Conservation (phyloP, 1,139 yeast species). For the Geotrichum bryndzae region DNA sequence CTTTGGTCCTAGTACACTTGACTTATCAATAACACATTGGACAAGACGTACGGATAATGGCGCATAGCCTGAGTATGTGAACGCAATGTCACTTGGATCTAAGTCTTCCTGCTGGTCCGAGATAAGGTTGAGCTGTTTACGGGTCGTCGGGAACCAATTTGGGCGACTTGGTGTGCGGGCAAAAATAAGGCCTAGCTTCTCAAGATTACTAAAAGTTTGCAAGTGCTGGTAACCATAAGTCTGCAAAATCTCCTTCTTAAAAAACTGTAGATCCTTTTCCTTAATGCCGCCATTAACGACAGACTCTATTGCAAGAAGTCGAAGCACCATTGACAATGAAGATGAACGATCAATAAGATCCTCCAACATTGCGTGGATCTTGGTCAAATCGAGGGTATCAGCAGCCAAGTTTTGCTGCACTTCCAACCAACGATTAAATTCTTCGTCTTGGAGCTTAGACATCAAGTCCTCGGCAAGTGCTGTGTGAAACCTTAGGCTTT, state of each 20-base stretch:
- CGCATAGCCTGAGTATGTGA: constrained; percentile 43
- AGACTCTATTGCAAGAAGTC: constrained; percentile 50
- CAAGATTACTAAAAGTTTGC: constrained; percentile 37
- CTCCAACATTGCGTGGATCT: constrained; percentile 45
- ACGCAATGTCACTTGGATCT: constrained; percentile 33
- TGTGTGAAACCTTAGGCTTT: constrained; percentile 68
- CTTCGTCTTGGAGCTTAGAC: constrained; percentile 44
- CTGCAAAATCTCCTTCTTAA: constrained; percentile 48
- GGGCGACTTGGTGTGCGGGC: constrained; percentile 34
- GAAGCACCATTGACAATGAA: constrained; percentile 40
- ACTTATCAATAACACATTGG: constrained; percentile 37
- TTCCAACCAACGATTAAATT: constrained; percentile 53
- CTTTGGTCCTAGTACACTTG: constrained; percentile 18
- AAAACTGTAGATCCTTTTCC: constrained; percentile 48
- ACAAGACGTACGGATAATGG: constrained; percentile 42
- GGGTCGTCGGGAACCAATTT: constrained; percentile 26
- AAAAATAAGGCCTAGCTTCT: constrained; percentile 38
- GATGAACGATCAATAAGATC: constrained; percentile 45
- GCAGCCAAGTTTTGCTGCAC: constrained; percentile 70
- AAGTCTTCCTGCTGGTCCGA: constrained; percentile 32
- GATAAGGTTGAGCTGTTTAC: constrained; percentile 29
- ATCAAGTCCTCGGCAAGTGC: constrained; percentile 64
- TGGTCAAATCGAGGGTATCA: constrained; percentile 49
- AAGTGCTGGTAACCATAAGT: constrained; percentile 54
- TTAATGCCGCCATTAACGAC: constrained; percentile 60